Conservation (phyloP, 2,329 filamentous ascomycete species). For the Fusarium tuaranense region DNA sequence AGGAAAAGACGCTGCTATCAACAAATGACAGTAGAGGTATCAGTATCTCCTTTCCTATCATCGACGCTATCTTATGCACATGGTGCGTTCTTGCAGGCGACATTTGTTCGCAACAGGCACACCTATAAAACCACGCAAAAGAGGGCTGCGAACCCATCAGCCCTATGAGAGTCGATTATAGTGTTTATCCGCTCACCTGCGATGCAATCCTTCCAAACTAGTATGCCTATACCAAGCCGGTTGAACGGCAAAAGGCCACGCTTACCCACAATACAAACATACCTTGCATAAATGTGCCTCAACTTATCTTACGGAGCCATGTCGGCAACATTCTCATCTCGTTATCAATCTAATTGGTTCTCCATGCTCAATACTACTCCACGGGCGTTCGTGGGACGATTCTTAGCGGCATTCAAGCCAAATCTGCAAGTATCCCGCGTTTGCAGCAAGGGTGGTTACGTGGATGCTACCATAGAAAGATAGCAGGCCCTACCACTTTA, state of each 20-base stretch:
- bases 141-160: background rate
- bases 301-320: background rate
- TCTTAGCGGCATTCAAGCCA: background rate
- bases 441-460: background rate
- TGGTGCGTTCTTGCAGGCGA: background rate
- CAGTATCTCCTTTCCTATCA: background rate
- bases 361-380: background rate
- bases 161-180: background rate
- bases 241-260: background rate
- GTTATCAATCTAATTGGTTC: background rate
- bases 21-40: too few relatives aligned
- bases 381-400: background rate
- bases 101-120: background rate
- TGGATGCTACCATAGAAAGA: background rate
- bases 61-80: background rate
- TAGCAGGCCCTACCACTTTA: background rate
- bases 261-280: background rate
- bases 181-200: background rate
- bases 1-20: too few relatives aligned
- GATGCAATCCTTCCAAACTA: background rate
- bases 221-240: background rate
- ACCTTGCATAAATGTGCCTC: background rate
- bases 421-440: slow-evolving; percentile 2
- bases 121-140: background rate
- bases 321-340: background rate